A percentile compares a stretch with the other conserved stretches of the same genome.
These are phyloP conservation scores for Papilionanthe hybrid DNA, from an alignment of 116 monocot genomes.

Conservation along the genomic window DNA sequence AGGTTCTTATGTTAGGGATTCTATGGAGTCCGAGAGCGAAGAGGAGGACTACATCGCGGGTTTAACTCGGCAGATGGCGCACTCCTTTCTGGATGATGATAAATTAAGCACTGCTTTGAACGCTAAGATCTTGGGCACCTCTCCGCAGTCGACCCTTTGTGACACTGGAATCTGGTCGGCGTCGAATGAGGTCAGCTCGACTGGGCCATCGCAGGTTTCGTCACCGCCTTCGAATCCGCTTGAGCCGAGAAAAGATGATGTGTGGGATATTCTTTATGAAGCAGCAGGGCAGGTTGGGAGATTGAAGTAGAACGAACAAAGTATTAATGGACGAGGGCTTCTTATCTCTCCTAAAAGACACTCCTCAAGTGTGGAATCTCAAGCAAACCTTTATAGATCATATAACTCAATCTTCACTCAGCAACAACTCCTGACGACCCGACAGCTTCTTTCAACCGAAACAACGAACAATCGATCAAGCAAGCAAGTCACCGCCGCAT, in stretches of 20 bases:
- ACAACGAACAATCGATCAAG: constrained; percentile 39
- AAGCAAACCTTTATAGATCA: background rate
- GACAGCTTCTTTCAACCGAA: constrained; percentile 41
- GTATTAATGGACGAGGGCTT: constrained; percentile 9
- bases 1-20: background rate
- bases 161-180: constrained; percentile 9
- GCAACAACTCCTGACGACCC: constrained; percentile 42
- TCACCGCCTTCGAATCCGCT: constrained; percentile 33
- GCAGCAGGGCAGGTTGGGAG: constrained; percentile 31
- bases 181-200: constrained; percentile 19
- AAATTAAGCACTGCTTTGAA: background rate
- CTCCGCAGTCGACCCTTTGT: constrained; percentile 57
- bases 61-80: constrained; percentile 42
- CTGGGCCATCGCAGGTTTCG: constrained; percentile 25
- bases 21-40: constrained; percentile 41
- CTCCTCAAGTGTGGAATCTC: background rate
- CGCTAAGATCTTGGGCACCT: constrained; percentile 20
- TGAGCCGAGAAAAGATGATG: constrained; percentile 21
- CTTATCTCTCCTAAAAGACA: constrained; percentile 13
- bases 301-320: constrained; percentile 16
- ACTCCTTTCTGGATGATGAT: constrained; percentile 22
- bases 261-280: constrained; percentile 28
- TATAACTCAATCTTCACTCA: constrained; percentile 16
- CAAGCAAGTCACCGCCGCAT: constrained; percentile 25
- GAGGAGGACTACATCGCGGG: constrained; percentile 48